phyloP scores from a whole-genome alignment of 164 flowering plant species.

The Protea cynaroides region DNA sequence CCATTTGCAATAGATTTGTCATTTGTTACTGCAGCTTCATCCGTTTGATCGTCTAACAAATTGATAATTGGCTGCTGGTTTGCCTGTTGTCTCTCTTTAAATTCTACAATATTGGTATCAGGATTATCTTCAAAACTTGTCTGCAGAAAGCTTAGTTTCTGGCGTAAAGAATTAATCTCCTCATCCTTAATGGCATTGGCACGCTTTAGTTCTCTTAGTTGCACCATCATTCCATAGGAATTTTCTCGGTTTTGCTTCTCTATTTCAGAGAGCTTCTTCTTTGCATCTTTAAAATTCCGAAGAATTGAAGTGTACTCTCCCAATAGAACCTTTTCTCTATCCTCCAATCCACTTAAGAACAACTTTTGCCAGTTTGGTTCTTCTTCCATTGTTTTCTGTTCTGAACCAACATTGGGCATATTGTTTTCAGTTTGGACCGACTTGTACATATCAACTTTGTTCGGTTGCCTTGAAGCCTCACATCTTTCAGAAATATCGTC shows the following conservation, averaged over 20 bases:
- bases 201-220: constrained; percentile 36
- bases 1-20: constrained; percentile 5
- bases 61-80: constrained; percentile 7
- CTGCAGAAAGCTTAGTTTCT: constrained; percentile 37
- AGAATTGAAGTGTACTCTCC: constrained; percentile 45
- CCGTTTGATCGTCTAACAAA: constrained; percentile 8
- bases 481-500: background rate
- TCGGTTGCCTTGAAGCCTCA: background rate
- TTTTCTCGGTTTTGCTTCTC: constrained; percentile 34
- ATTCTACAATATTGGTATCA: constrained; percentile 7
- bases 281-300: constrained; percentile 48
- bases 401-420: background rate
- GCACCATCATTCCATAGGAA: constrained; percentile 21
- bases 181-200: constrained; percentile 46
- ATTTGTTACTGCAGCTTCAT: constrained; percentile 10
- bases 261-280: constrained; percentile 41
- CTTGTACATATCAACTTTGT: background rate
- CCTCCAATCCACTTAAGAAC: constrained; percentile 37
- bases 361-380: constrained; percentile 53
- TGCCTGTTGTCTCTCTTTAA: constrained; percentile 8
- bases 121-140: constrained; percentile 10
- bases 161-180: constrained; percentile 38
- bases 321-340: constrained; percentile 42
- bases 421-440: background rate
- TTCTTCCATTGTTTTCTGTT: background rate